phyloP scores from a whole-genome alignment of 768 basidiomycete genomes.

The Lactifluus rugatus region DNA sequence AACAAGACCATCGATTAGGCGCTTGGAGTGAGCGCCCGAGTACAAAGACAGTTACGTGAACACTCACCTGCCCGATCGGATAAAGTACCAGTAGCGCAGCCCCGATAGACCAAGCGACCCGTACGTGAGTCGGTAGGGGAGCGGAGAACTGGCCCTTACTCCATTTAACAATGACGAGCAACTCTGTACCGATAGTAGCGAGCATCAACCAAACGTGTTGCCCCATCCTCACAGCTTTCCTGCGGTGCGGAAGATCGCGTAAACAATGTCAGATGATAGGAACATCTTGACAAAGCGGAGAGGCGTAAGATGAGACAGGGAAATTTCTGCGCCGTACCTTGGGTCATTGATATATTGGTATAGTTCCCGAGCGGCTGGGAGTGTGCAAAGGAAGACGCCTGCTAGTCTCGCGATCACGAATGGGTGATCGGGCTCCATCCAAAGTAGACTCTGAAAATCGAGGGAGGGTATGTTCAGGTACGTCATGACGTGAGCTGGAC shows the following conservation, averaged over 20 bases:
- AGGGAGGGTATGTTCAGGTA: not conserved
- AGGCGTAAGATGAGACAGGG: conserved; percentile 3
- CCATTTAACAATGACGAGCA: conserved; percentile 78
- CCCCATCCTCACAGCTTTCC: conserved; percentile 80
- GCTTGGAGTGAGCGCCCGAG: conserved; percentile 5
- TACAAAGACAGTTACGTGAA: conserved; percentile 1
- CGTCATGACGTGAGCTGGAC: not conserved
- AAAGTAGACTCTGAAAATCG: conserved; percentile 44
- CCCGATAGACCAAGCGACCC: conserved; percentile 58
- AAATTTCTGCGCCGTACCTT: conserved; percentile 38
- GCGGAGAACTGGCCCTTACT: conserved; percentile 57
- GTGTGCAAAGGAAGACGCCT: conserved; percentile 74
- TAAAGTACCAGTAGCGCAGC: conserved; percentile 54
- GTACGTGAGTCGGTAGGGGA: conserved; percentile 53
- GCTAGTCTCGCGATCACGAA: conserved; percentile 64
- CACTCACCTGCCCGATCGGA: conserved; percentile 54
- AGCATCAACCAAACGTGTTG: conserved; percentile 82
- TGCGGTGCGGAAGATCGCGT: conserved; percentile 26
- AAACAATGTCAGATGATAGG: conserved; percentile 10
- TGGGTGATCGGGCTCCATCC: conserved; percentile 89
- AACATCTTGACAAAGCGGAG: conserved; percentile 1
- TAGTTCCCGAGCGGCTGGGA: conserved; percentile 77
- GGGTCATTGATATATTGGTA: conserved; percentile 79
- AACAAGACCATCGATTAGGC: conserved; percentile 7
- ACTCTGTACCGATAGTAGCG: conserved; percentile 76